Percentiles rank a stretch among this genome's conserved stretches.
phyloP scores from a whole-genome alignment of 2,329 filamentous ascomycete genomes.

The Aureobasidium namibiae region DNA sequence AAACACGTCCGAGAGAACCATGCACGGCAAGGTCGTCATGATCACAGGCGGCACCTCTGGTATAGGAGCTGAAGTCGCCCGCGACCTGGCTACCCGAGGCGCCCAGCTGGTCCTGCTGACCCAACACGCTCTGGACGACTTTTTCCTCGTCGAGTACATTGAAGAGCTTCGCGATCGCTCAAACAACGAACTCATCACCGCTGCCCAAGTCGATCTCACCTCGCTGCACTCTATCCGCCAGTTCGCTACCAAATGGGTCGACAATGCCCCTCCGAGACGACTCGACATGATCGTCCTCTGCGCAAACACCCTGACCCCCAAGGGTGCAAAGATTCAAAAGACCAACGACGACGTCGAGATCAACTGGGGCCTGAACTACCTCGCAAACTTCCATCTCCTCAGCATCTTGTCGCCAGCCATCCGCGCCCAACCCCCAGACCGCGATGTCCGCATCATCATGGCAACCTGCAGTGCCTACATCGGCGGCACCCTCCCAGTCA shows the following conservation, averaged over 20 bases:
- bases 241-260: constrained; percentile 97
- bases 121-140: constrained; percentile 68
- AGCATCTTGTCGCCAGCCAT: constrained; percentile 86
- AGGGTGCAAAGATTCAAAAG: constrained; percentile 46
- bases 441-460: constrained; percentile 83
- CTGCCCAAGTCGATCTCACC: constrained; percentile 84
- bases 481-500: constrained; percentile 53
- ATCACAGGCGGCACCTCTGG: constrained; percentile 91
- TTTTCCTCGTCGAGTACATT: constrained; percentile 87
- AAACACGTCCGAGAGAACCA: constrained; percentile 68
- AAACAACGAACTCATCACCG: constrained; percentile 81
- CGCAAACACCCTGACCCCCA: constrained; percentile 67
- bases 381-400: constrained; percentile 91
- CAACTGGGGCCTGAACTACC: constrained; percentile 90
- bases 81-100: constrained; percentile 68
- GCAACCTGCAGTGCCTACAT: constrained; percentile 86
- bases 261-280: constrained; percentile 81
- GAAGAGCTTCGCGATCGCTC: constrained; percentile 73
- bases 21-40: constrained; percentile 91
- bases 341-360: constrained; percentile 77
- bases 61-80: constrained; percentile 70
- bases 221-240: constrained; percentile 83
- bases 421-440: constrained; percentile 82
- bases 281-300: constrained; percentile 89
- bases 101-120: constrained; percentile 89